Percentiles rank a stretch among this genome's conserved stretches.
Evolutionary conservation across 768 basidiomycete species (phyloP).

Genomic region (Pulveroboletus frians): DNA sequence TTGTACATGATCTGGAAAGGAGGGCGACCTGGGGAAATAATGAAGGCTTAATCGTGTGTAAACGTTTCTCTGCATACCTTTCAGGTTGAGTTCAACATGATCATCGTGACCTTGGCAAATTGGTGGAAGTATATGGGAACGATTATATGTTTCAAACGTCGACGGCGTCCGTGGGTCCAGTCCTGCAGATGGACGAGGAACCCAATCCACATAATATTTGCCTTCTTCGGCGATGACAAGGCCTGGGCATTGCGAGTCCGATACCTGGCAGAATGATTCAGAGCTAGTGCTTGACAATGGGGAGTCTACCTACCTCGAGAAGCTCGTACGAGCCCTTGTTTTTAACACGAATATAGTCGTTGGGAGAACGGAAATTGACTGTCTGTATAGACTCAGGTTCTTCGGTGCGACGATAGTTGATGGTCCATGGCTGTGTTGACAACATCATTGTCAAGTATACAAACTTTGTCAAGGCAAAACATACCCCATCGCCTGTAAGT

Average conservation of each 20-base stretch:
- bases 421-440: conserved; percentile 70
- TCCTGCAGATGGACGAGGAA: conserved; percentile 70
- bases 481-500: conserved; percentile 85
- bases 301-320: conserved; percentile 44
- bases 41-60: not conserved
- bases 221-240: conserved; percentile 53
- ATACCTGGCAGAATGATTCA: conserved; percentile 46
- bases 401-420: conserved; percentile 63
- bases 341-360: conserved; percentile 69
- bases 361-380: conserved; percentile 51
- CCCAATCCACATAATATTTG: conserved; percentile 70
- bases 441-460: conserved; percentile 2
- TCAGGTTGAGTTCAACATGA: conserved; percentile 79
- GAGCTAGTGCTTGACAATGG: not conserved
- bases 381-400: conserved; percentile 37
- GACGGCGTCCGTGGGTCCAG: conserved; percentile 57
- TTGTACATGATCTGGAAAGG: conserved; percentile 94
- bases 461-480: conserved; percentile 21
- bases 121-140: conserved; percentile 67
- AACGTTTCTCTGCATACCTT: conserved; percentile 41
- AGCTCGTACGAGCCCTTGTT: conserved; percentile 75
- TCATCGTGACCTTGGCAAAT: conserved; percentile 81
- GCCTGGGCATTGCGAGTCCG: conserved; percentile 84
- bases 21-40: conserved; percentile 56
- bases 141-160: conserved; percentile 57